These are phyloP conservation scores for Lodderomyces metapsilosis DNA, from an alignment of 1,139 yeast species.

Conservation along the genomic window DNA sequence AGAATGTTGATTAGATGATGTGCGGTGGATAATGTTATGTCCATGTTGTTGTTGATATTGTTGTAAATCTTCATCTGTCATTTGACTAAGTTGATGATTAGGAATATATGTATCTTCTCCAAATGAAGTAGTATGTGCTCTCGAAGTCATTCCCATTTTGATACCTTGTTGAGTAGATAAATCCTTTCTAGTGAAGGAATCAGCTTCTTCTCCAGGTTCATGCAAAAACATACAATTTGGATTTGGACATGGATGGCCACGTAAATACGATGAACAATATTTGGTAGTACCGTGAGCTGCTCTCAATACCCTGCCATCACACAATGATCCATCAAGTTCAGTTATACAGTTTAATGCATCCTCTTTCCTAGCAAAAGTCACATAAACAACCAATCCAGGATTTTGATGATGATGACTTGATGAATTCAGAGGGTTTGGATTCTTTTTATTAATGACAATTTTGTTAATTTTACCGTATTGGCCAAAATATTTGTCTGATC, in stretches of 20 bases:
- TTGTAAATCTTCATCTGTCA: constrained; percentile 7
- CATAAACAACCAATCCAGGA: constrained; percentile 92
- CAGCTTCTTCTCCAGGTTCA: constrained; percentile 99
- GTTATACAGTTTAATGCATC: constrained; percentile 93
- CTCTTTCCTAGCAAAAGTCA: constrained; percentile 87
- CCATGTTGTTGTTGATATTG: constrained; percentile 18
- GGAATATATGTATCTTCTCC: constrained; percentile 9
- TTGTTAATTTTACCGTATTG: constrained; percentile 96
- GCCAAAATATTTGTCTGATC: constrained; percentile 94
- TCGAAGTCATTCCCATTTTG: constrained; percentile 48
- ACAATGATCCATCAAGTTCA: constrained; percentile 90
- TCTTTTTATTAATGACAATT: constrained; percentile 85
- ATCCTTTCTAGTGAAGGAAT: constrained; percentile 91
- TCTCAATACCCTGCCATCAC: constrained; percentile 81
- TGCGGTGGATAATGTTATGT: constrained; percentile 3
- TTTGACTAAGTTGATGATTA: constrained; percentile 4
- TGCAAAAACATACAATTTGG: constrained; percentile 99
- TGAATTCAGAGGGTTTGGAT: constrained; percentile 41
- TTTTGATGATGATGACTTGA: constrained; percentile 41
- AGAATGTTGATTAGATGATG: constrained; percentile 4
- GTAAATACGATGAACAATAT: constrained; percentile 90
- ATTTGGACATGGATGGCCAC: constrained; percentile 96
- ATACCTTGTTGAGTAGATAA: constrained; percentile 77
- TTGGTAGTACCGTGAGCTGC: constrained; percentile 99
- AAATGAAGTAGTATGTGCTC: constrained; percentile 13